Percentiles rank a stretch among this genome's conserved stretches.
Evolutionary conservation across 345 rosid species (phyloP).

Genomic region (Eucalyptus microcorys): DNA sequence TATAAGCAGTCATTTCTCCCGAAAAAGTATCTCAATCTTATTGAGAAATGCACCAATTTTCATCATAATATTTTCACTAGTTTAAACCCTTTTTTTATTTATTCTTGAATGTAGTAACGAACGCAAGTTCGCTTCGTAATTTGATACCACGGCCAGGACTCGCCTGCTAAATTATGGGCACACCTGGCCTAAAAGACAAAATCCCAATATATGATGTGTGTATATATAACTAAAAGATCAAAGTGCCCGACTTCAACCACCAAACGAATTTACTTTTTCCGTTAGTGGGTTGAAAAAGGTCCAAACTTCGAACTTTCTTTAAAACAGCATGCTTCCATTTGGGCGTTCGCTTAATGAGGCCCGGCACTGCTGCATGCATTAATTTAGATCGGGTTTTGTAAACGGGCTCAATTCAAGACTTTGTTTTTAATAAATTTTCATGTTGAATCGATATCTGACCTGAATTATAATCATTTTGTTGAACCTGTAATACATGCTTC

Average conservation of each 20-base stretch:
- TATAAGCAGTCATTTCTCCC: not conserved
- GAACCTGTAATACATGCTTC: not conserved
- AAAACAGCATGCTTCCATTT: not conserved
- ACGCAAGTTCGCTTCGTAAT: too few species aligned
- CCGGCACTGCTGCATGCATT: not conserved
- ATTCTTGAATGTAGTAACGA: too few species aligned
- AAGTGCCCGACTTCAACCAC: not conserved
- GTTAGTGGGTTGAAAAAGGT: not conserved
- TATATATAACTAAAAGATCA: not conserved
- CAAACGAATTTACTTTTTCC: not conserved
- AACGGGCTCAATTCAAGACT: not conserved
- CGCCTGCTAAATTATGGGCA: too few species aligned
- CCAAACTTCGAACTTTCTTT: not conserved
- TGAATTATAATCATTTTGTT: not conserved
- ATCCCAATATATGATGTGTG: too few species aligned
- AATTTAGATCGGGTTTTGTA: not conserved
- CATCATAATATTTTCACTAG: too few species aligned
- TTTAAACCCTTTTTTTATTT: too few species aligned
- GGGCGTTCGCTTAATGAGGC: not conserved
- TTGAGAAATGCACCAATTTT: too few species aligned
- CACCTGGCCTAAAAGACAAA: too few species aligned
- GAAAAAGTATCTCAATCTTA: not conserved
- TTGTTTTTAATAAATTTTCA: not conserved
- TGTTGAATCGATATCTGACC: not conserved
- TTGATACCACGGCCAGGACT: too few species aligned